These are phyloP conservation scores for Ophryocystis elektroscirrha DNA, from an alignment of 169 alveolate genomes.

Conservation along the genomic window DNA sequence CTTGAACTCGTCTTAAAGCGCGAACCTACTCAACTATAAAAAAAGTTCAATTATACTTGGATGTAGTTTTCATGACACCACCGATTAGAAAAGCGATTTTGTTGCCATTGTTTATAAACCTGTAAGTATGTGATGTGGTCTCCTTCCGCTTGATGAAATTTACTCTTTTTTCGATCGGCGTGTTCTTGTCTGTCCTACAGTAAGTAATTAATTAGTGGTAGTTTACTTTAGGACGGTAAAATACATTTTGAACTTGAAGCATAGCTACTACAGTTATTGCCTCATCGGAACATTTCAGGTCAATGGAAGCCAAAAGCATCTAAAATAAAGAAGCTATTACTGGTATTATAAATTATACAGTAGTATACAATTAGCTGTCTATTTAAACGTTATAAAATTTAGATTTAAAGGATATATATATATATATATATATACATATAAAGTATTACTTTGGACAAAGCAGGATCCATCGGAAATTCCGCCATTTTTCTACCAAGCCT, in stretches of 20 bases:
- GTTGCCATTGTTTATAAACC: constrained; percentile 79
- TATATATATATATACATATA: neutral
- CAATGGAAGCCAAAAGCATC: constrained; percentile 88
- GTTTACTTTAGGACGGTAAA: constrained; percentile 71
- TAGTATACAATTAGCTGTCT: no score
- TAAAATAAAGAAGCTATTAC: constrained; percentile 5
- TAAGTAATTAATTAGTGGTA: neutral
- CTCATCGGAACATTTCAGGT: constrained; percentile 87
- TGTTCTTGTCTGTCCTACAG: constrained; percentile 65
- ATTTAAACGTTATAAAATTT: no score
- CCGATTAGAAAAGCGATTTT: constrained; percentile 59
- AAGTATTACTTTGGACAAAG: constrained; percentile 56
- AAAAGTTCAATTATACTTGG: constrained; percentile 39
- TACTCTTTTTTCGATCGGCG: constrained; percentile 82
- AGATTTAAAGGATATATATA: neutral
- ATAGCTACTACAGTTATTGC: constrained; percentile 85
- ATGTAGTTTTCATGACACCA: constrained; percentile 95
- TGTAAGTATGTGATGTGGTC: constrained; percentile 84
- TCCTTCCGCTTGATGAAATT: constrained; percentile 86
- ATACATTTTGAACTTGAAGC: constrained; percentile 86
- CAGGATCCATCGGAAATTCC: constrained; percentile 95
- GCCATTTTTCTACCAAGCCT: constrained; percentile 97
- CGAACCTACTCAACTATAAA: constrained; percentile 28
- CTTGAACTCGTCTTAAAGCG: constrained; percentile 82
- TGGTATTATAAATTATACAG: no score